Percentiles rank a stretch among this genome's conserved stretches.
Conservation (phyloP, 306 rosid species). For the Elaeagnus macrophylla region DNA sequence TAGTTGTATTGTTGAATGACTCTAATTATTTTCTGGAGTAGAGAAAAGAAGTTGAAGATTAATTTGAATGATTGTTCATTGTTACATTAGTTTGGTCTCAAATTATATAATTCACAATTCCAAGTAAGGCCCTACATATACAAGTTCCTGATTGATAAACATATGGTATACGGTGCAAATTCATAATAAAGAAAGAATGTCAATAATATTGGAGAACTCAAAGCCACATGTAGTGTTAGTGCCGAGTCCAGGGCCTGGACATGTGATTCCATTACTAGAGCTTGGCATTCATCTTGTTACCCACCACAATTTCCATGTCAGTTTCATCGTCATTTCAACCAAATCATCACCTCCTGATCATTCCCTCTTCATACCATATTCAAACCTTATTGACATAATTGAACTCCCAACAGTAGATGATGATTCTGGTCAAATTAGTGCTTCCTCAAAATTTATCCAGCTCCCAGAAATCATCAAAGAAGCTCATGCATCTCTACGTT, state of each 20-base stretch:
- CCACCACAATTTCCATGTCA: constrained; percentile 24
- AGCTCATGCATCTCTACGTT: constrained; percentile 6
- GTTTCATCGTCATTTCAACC: constrained; percentile 25
- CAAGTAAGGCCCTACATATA: too few species aligned
- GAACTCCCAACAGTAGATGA: constrained; percentile 19
- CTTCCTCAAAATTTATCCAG: background rate
- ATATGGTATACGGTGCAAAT: too few species aligned
- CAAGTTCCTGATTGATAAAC: too few species aligned
- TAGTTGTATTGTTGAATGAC: too few species aligned
- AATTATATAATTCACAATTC: too few species aligned
- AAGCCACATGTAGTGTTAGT: constrained; percentile 30
- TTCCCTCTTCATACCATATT: constrained; percentile 11
- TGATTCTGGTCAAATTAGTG: background rate
- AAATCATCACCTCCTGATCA: constrained; percentile 22
- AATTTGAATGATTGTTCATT: too few species aligned
- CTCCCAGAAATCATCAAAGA: constrained; percentile 27
- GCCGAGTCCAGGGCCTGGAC: constrained; percentile 50
- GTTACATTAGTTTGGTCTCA: too few species aligned
- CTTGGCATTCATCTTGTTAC: constrained; percentile 30
- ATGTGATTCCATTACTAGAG: constrained; percentile 39
- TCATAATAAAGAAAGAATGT: too few species aligned
- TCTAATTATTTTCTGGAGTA: too few species aligned
- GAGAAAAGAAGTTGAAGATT: too few species aligned
- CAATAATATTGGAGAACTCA: background rate
- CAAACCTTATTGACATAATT: constrained; percentile 20